A percentile compares a stretch with the other conserved stretches of the same genome.
These are phyloP conservation scores for Penicillium diatomitis DNA, from an alignment of 495 filamentous ascomycete species.

Conservation along the genomic window DNA sequence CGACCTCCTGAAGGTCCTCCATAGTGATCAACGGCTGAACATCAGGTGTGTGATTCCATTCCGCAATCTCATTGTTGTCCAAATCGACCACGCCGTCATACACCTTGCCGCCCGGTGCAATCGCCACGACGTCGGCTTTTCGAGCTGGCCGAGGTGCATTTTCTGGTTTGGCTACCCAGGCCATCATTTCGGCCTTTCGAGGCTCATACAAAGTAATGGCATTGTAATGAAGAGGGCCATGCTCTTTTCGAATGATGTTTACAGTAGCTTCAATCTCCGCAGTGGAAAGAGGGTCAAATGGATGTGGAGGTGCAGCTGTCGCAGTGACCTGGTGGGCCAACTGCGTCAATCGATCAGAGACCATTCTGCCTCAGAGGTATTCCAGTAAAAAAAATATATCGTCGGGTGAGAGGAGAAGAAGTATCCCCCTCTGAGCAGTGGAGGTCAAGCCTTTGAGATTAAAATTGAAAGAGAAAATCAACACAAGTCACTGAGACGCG, in stretches of 20 bases:
- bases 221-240: slow-evolving; percentile 75
- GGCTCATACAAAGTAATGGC: slow-evolving; percentile 84
- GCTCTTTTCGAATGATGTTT: slow-evolving; percentile 55
- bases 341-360: slow-evolving; percentile 60
- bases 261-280: slow-evolving; percentile 72
- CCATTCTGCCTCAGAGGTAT: slow-evolving; percentile 33
- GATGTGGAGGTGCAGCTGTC: slow-evolving; percentile 52
- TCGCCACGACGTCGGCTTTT: slow-evolving; percentile 79
- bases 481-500: too few relatives aligned
- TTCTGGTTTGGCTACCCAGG: slow-evolving; percentile 62
- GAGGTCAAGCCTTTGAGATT: too few relatives aligned
- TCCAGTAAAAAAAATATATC: too few relatives aligned
- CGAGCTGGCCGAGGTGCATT: slow-evolving; percentile 55
- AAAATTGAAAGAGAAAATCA: too few relatives aligned
- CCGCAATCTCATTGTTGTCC: slow-evolving; percentile 55
- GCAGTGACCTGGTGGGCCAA: slow-evolving; percentile 56
- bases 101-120: slow-evolving; percentile 68
- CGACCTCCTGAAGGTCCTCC: slow-evolving; percentile 88
- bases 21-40: slow-evolving; percentile 92
- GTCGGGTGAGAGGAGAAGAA: neutral
- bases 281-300: slow-evolving; percentile 74
- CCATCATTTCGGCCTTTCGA: slow-evolving; percentile 76
- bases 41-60: slow-evolving; percentile 70
- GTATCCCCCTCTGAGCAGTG: too few relatives aligned
- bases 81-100: slow-evolving; percentile 83